These are phyloP conservation scores for Apiotrichum brassicae DNA, from an alignment of 1,284 basidiomycete species.

Conservation along the genomic window DNA sequence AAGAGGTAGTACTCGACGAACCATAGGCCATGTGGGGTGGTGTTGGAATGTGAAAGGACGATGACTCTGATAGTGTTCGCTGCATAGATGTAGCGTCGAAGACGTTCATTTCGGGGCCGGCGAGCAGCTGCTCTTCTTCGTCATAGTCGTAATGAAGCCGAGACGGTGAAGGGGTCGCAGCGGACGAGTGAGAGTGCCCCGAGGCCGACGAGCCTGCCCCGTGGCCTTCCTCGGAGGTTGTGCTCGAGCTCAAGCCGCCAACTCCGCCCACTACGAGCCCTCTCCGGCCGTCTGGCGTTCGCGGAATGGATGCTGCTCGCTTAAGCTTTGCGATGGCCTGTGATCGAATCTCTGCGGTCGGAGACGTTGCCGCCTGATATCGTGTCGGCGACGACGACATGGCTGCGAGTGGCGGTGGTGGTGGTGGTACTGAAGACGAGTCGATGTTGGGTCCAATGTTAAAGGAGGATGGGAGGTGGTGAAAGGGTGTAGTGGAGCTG, in stretches of 20 bases:
- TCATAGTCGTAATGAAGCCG: slow-evolving; percentile 8
- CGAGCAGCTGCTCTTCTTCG: slow-evolving; percentile 33
- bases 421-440: background rate
- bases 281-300: slow-evolving; percentile 76
- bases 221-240: slow-evolving; percentile 1
- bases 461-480: no score
- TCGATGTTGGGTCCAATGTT: background rate
- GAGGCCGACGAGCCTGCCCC: slow-evolving; percentile 1
- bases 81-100: slow-evolving; percentile 25
- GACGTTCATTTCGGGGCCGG: slow-evolving; percentile 6
- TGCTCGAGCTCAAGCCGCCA: background rate
- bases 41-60: slow-evolving; percentile 29
- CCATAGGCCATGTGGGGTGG: slow-evolving; percentile 20
- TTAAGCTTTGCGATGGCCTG: slow-evolving; percentile 81
- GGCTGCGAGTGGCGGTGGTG: background rate
- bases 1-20: slow-evolving; percentile 12
- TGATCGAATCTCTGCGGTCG: slow-evolving; percentile 51
- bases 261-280: slow-evolving; percentile 40
- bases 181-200: background rate
- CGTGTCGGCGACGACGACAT: slow-evolving; percentile 9
- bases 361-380: slow-evolving; percentile 8
- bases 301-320: slow-evolving; percentile 76
- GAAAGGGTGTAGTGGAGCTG: no score
- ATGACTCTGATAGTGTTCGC: slow-evolving; percentile 32
- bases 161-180: slow-evolving; percentile 2